These are phyloP conservation scores for Medicago lupulina DNA, from an alignment of 306 rosid genomes.

Conservation along the genomic window DNA sequence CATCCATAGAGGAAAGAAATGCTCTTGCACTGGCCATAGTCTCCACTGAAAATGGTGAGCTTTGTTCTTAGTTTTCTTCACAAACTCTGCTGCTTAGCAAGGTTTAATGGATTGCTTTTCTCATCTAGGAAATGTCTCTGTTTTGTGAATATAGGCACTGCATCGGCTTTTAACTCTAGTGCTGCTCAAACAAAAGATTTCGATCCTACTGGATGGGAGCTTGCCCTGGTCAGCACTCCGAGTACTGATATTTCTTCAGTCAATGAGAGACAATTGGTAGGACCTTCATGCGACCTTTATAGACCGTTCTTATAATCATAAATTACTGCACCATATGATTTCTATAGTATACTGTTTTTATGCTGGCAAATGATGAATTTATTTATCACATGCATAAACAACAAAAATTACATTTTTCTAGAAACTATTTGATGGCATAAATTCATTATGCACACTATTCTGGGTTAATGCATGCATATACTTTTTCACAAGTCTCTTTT, in stretches of 20 bases:
- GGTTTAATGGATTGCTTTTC: conserved; percentile 36
- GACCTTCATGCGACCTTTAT: conserved; percentile 39
- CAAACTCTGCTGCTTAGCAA: conserved; percentile 35
- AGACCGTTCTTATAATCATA: conserved; percentile 8
- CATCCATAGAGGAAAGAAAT: conserved; percentile 84
- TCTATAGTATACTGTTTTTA: conserved; percentile 12
- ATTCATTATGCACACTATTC: conserved; percentile 5
- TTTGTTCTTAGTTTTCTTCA: conserved; percentile 33
- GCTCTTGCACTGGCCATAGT: conserved; percentile 93
- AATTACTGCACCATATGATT: background rate
- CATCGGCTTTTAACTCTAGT: conserved; percentile 70
- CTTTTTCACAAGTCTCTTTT: background rate
- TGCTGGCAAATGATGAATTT: conserved; percentile 23
- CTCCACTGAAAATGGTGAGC: conserved; percentile 70
- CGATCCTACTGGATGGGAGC: conserved; percentile 99
- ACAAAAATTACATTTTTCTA: conserved; percentile 13
- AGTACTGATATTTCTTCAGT: conserved; percentile 80
- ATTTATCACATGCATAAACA: background rate
- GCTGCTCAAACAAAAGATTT: conserved; percentile 66
- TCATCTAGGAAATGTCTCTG: conserved; percentile 34
- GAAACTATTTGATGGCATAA: conserved; percentile 31
- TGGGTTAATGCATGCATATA: background rate
- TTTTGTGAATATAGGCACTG: conserved; percentile 47
- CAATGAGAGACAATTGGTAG: conserved; percentile 94
- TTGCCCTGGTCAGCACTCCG: conserved; percentile 92